Percentiles rank a stretch among this genome's conserved stretches.
Evolutionary conservation across 2,329 filamentous ascomycete genomes (phyloP).

Genomic region (Chalaropsis thielavioides): DNA sequence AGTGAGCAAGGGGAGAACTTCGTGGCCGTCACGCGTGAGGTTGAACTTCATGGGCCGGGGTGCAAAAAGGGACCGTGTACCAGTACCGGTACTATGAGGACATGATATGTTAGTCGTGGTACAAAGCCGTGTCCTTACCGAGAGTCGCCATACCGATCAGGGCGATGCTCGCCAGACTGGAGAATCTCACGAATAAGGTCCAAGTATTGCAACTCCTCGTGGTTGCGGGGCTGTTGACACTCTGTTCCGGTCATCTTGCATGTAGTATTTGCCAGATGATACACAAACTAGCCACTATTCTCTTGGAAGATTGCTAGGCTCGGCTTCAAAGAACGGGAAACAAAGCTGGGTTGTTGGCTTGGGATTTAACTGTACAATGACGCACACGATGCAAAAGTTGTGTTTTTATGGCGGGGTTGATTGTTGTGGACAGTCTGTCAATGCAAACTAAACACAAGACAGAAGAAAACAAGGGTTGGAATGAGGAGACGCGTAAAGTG

Average conservation of each 20-base stretch:
- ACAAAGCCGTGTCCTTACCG: conserved; percentile 31
- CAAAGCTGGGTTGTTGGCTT: not conserved
- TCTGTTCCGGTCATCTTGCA: conserved; percentile 15
- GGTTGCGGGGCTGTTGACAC: conserved; percentile 25
- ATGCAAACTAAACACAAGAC: not conserved
- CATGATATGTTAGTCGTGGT: conserved; percentile 41
- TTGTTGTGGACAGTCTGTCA: not conserved
- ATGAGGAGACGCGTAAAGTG: conserved; percentile 11
- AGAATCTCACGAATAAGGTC: conserved; percentile 78
- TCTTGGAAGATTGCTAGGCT: not conserved
- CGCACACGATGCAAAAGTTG: not conserved
- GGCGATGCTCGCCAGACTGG: conserved; percentile 67
- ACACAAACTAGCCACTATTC: not conserved
- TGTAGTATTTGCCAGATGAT: not conserved
- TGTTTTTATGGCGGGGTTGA: not conserved
- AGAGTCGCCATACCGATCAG: conserved; percentile 49
- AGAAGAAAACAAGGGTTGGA: not conserved
- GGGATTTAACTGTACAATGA: not conserved
- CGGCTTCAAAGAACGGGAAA: not conserved
- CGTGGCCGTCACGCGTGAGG: conserved; percentile 47
- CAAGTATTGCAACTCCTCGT: conserved; percentile 92
- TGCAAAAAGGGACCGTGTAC: conserved; percentile 79
- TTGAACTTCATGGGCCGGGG: conserved; percentile 75
- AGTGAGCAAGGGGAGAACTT: conserved; percentile 80
- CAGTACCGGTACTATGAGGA: conserved; percentile 67